These are phyloP conservation scores for Fusarium chuoi DNA, from an alignment of 2,329 filamentous ascomycete genomes.

Conservation along the genomic window DNA sequence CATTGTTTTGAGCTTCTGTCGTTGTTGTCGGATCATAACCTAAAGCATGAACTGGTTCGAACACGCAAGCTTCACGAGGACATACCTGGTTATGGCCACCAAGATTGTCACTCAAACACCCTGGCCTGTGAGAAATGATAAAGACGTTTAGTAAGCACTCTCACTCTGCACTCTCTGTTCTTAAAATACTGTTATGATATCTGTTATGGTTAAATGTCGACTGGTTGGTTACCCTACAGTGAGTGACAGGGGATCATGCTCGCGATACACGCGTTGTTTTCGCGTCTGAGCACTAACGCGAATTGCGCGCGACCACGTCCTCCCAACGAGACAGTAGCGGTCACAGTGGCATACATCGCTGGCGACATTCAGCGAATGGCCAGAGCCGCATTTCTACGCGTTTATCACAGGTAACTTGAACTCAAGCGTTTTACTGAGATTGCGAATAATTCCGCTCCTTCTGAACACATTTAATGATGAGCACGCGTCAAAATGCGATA, in stretches of 20 bases:
- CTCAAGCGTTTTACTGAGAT: fast-evolving
- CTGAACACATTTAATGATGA: too few relatives aligned
- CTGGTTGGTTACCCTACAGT: not conserved
- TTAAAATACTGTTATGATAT: fast-evolving
- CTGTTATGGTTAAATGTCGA: fast-evolving
- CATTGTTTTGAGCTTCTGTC: fast-evolving
- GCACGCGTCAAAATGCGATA: not conserved
- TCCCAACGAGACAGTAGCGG: not conserved
- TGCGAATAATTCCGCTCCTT: not conserved
- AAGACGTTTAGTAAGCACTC: fast-evolving
- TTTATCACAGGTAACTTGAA: too few relatives aligned
- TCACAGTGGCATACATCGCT: fast-evolving
- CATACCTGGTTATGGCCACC: not conserved
- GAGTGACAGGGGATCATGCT: not conserved
- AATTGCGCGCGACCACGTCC: too few relatives aligned
- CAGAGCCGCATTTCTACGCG: too few relatives aligned
- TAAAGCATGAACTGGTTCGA: too few relatives aligned
- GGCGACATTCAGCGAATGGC: not conserved
- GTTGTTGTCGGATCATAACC: fast-evolving
- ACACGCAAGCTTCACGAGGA: too few relatives aligned
- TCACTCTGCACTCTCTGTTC: not conserved
- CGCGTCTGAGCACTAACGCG: not conserved
- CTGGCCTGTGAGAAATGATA: fast-evolving
- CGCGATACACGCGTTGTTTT: not conserved
- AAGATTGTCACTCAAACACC: fast-evolving